Conservation (phyloP, 768 basidiomycete genomes). For the Mycena galopus region DNA sequence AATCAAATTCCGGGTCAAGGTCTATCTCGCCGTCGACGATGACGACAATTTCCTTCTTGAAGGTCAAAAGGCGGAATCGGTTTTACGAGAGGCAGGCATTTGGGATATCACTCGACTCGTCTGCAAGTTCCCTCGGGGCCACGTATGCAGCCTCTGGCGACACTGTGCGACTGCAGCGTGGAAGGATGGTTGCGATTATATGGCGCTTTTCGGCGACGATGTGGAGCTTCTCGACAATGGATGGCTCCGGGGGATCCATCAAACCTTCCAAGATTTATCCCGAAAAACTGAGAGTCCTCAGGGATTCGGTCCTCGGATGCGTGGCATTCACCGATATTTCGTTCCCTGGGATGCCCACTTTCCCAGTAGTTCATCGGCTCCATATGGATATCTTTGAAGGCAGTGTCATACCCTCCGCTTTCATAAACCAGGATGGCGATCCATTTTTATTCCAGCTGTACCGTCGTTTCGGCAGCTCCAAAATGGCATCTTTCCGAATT, state of each 20-base stretch:
- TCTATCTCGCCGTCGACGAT: conserved; percentile 68
- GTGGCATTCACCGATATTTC: conserved; percentile 67
- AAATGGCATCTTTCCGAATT: conserved; percentile 58
- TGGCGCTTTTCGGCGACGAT: conserved; percentile 69
- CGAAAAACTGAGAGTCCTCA: conserved; percentile 43
- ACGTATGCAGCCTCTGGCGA: conserved; percentile 68
- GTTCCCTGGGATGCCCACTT: conserved; percentile 74
- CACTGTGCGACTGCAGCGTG: conserved; percentile 63
- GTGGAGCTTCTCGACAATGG: conserved; percentile 62
- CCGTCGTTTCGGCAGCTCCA: conserved; percentile 65
- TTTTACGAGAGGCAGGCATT: conserved; percentile 55
- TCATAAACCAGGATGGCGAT: conserved; percentile 72
- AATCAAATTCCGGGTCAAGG: conserved; percentile 47
- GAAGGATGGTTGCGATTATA: conserved; percentile 62
- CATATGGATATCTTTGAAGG: conserved; percentile 70
- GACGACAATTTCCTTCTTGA: conserved; percentile 58
- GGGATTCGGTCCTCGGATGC: conserved; percentile 70
- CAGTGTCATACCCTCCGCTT: conserved; percentile 61
- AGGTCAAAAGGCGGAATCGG: conserved; percentile 47
- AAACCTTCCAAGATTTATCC: conserved; percentile 53
- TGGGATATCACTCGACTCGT: conserved; percentile 50
- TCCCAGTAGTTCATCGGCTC: conserved; percentile 67
- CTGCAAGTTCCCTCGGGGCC: conserved; percentile 57
- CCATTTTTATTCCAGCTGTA: conserved; percentile 73
- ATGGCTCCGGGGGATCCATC: conserved; percentile 62